Evolutionary conservation across 768 basidiomycete genomes (phyloP).

Genomic region (Boletellus ananas): DNA sequence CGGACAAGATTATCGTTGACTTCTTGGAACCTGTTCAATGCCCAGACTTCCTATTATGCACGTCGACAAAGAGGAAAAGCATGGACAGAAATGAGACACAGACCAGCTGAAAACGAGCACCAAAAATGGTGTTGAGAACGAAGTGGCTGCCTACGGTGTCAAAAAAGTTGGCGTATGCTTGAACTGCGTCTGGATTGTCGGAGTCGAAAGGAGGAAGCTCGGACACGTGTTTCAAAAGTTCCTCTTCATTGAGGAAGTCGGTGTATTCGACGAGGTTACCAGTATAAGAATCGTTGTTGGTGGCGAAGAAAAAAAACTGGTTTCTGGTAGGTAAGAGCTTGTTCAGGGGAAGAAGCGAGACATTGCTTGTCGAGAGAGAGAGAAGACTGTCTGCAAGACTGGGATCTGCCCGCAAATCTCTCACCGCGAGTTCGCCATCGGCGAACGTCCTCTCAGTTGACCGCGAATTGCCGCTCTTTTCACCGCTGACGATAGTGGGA

Average conservation of each 20-base stretch:
- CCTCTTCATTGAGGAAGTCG: slow-evolving; percentile 6
- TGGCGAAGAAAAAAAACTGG: slow-evolving; percentile 5
- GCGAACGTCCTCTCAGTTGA: neutral
- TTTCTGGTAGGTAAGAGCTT: slow-evolving; percentile 1
- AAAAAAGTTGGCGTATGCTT: slow-evolving; percentile 5
- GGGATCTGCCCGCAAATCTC: neutral
- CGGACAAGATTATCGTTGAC: slow-evolving; percentile 2
- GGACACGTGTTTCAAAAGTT: slow-evolving; percentile 1
- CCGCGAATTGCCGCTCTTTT: neutral
- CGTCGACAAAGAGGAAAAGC: neutral
- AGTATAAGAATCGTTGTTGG: neutral
- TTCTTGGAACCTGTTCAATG: slow-evolving; percentile 5
- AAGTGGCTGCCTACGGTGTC: slow-evolving; percentile 6
- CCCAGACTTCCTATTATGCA: slow-evolving; percentile 3
- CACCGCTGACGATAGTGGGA: slow-evolving; percentile 1
- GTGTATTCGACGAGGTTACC: slow-evolving; percentile 1
- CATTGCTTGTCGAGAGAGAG: neutral
- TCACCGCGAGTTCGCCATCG: neutral
- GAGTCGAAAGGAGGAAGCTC: slow-evolving; percentile 1
- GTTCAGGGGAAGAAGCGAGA: slow-evolving; percentile 3
- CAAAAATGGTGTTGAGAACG: neutral
- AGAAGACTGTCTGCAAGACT: slow-evolving; percentile 6
- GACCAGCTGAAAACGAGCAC: slow-evolving; percentile 6
- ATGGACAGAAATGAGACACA: neutral
- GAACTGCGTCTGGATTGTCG: neutral